These are phyloP conservation scores for Colletotrichum trifolii DNA, from an alignment of 2,329 filamentous ascomycete species.

Conservation along the genomic window DNA sequence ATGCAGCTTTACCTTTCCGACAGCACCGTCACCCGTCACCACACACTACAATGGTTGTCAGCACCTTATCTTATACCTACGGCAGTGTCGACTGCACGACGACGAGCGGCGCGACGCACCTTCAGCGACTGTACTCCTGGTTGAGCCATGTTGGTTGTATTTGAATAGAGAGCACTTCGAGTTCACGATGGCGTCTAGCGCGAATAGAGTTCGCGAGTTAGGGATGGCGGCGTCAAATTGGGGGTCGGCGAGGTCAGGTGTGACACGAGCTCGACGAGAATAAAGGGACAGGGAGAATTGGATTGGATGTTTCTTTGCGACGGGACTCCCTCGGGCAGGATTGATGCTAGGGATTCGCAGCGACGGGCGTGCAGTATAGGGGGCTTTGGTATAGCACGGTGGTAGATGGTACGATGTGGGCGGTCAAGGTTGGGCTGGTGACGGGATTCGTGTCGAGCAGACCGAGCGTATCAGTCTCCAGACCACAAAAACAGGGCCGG, in stretches of 20 bases:
- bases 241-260: slow-evolving; percentile 16
- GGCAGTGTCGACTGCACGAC: slow-evolving; percentile 4
- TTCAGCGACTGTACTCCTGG: slow-evolving; percentile 91
- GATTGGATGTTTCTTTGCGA: slow-evolving; percentile 21
- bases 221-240: slow-evolving; percentile 30
- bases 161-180: slow-evolving; percentile 8
- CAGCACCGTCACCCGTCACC: slow-evolving; percentile 98
- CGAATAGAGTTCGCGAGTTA: slow-evolving; percentile 34
- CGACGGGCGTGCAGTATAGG: slow-evolving; percentile 24
- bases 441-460: slow-evolving; percentile 19
- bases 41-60: slow-evolving; percentile 75
- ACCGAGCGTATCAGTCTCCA: not conserved
- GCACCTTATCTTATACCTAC: slow-evolving; percentile 1
- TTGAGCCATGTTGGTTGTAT: slow-evolving; percentile 72
- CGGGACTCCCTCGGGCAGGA: slow-evolving; percentile 11
- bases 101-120: slow-evolving; percentile 62
- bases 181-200: slow-evolving; percentile 19
- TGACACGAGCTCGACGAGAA: slow-evolving; percentile 19
- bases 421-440: slow-evolving; percentile 11
- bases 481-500: too few species aligned
- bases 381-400: slow-evolving; percentile 24
- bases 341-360: slow-evolving; percentile 24
- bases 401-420: slow-evolving; percentile 13
- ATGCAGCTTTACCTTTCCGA: slow-evolving; percentile 83
- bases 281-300: slow-evolving; percentile 24